Conservation (phyloP, 148 eudicot genomes). For the Silene latifolia region DNA sequence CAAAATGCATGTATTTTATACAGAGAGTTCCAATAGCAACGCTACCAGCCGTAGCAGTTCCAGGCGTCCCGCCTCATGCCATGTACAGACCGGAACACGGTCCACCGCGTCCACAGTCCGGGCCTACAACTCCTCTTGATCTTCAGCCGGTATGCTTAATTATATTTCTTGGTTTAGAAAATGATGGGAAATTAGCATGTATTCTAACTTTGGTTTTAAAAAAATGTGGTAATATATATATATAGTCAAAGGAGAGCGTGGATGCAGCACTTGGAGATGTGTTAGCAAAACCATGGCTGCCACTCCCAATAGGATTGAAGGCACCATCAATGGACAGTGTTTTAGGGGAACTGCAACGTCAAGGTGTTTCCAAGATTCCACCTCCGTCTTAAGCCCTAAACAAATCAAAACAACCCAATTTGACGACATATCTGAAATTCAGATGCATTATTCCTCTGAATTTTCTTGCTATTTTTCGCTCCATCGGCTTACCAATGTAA, state of each 20-base stretch:
- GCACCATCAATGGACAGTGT: slow-evolving; percentile 78
- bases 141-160: slow-evolving; percentile 54
- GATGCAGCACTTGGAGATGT: slow-evolving; percentile 83
- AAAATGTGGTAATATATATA: neutral
- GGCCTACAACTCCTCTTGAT: slow-evolving; percentile 41
- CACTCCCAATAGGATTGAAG: slow-evolving; percentile 78
- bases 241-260: slow-evolving; percentile 71
- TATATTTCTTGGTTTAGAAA: neutral
- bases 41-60: slow-evolving; percentile 46
- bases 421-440: slow-evolving; percentile 10
- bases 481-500: neutral
- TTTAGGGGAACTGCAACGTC: slow-evolving; percentile 69
- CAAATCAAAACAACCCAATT: neutral
- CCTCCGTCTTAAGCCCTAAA: slow-evolving; percentile 33
- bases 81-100: slow-evolving; percentile 36
- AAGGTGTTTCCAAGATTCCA: slow-evolving; percentile 72
- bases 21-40: slow-evolving; percentile 61
- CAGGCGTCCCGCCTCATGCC: slow-evolving; percentile 68
- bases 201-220: neutral
- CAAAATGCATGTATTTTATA: neutral
- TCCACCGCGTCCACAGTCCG: slow-evolving; percentile 25
- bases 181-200: no score
- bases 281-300: slow-evolving; percentile 74
- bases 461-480: neutral
- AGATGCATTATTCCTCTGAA: neutral